phyloP scores from a whole-genome alignment of 1,284 basidiomycete species.

The Tylopilus orsonianus region DNA sequence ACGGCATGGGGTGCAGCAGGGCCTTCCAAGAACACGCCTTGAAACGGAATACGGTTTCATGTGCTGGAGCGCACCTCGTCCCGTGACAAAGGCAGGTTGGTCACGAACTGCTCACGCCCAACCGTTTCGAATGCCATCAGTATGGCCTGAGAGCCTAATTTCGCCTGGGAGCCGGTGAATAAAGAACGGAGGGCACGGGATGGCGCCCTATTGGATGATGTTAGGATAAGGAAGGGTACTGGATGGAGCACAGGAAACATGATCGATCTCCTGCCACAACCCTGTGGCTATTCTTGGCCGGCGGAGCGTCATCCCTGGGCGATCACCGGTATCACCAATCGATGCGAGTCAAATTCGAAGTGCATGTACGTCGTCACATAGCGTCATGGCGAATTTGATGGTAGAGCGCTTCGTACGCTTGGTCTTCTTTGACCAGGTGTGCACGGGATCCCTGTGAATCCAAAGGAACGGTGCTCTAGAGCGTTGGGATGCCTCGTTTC shows the following conservation, averaged over 20 bases:
- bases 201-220: slow-evolving; percentile 6
- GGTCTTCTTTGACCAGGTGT: neutral
- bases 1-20: neutral
- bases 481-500: slow-evolving; percentile 11
- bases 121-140: slow-evolving; percentile 7
- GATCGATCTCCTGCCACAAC: slow-evolving; percentile 10
- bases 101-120: slow-evolving; percentile 24
- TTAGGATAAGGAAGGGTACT: neutral
- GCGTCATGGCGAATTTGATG: slow-evolving; percentile 9
- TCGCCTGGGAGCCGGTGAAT: slow-evolving; percentile 19
- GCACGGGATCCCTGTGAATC: slow-evolving; percentile 5
- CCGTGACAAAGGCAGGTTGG: slow-evolving; percentile 5
- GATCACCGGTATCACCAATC: slow-evolving; percentile 9
- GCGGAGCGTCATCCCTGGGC: slow-evolving; percentile 7
- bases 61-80: slow-evolving; percentile 1
- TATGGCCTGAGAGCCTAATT: slow-evolving; percentile 26
- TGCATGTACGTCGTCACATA: slow-evolving; percentile 3
- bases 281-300: slow-evolving; percentile 10
- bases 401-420: neutral
- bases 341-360: neutral
- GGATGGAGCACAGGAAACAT: neutral
- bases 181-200: neutral
- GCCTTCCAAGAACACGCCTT: neutral
- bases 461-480: neutral
- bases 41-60: slow-evolving; percentile 26